phyloP scores from a whole-genome alignment of 2,329 filamentous ascomycete species.

The Alternaria sp. region DNA sequence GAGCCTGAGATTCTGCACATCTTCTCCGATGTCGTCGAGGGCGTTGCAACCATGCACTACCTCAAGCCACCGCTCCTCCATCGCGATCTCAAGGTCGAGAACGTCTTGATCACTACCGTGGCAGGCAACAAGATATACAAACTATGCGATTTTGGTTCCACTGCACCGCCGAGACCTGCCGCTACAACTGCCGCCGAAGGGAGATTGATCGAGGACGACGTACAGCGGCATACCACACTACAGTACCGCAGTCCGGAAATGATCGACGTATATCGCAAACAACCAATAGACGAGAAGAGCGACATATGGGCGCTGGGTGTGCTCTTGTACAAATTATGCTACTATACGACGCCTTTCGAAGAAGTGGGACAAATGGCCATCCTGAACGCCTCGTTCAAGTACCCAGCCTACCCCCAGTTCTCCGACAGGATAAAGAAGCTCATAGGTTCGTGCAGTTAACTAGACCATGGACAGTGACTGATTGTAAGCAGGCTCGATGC shows the following conservation, averaged over 20 bases:
- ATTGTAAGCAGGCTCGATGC: constrained; percentile 76
- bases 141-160: constrained; percentile 96
- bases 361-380: constrained; percentile 98
- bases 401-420: constrained; percentile 86
- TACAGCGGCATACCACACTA: constrained; percentile 95
- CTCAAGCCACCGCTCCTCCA: constrained; percentile 92
- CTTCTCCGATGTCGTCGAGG: constrained; percentile 94
- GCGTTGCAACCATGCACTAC: constrained; percentile 99
- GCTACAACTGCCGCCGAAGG: constrained; percentile 89
- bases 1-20: constrained; percentile 98
- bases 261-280: constrained; percentile 97
- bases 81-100: constrained; percentile 96
- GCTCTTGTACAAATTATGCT: constrained; percentile 95
- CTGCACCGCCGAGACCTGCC: constrained; percentile 82
- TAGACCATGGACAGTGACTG: constrained; percentile 17
- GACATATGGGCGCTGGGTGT: constrained; percentile 98
- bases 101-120: constrained; percentile 84
- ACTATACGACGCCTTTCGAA: constrained; percentile 98
- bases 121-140: constrained; percentile 82
- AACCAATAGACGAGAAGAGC: constrained; percentile 97
- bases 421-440: constrained; percentile 89
- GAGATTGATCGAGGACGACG: constrained; percentile 91
- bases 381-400: constrained; percentile 93
- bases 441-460: constrained; percentile 72
- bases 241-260: constrained; percentile 98